Evolutionary conservation across 1,284 basidiomycete species (phyloP).

Genomic region (Pascua sp.): DNA sequence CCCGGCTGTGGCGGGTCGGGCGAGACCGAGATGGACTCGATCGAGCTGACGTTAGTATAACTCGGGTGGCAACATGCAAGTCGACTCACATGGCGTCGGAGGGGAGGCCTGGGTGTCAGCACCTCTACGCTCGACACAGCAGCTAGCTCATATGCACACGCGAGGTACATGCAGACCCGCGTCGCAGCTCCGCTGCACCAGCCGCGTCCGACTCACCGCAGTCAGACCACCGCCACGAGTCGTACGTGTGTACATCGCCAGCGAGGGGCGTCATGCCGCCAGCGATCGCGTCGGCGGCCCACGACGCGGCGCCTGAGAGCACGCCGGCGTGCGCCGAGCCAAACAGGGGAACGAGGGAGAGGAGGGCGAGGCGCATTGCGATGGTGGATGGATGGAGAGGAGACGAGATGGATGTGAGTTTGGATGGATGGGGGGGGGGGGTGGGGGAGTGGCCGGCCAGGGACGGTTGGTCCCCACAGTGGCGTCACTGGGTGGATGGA

Average conservation of each 20-base stretch:
- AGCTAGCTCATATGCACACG: neutral
- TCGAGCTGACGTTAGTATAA: constrained; percentile 34
- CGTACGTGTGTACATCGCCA: constrained; percentile 37
- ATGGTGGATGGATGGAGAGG: neutral
- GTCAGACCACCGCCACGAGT: constrained; percentile 47
- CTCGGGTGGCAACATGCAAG: neutral
- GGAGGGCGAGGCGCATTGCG: constrained; percentile 27
- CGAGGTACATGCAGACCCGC: no score
- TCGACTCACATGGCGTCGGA: constrained; percentile 44
- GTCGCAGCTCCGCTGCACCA: no score
- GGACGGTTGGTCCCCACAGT: no score
- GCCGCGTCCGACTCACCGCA: constrained; percentile 38
- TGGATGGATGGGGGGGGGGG: neutral
- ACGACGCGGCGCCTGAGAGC: constrained; percentile 28
- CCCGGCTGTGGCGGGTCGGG: constrained; percentile 49
- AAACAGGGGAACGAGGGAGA: constrained; percentile 24
- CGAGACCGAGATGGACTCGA: constrained; percentile 57
- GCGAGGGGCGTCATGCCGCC: constrained; percentile 14
- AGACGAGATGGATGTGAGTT: neutral
- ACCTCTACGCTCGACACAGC: no score
- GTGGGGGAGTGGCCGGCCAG: no score
- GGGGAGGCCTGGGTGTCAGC: constrained; percentile 35
- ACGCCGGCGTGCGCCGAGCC: constrained; percentile 24
- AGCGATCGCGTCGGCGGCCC: constrained; percentile 31
- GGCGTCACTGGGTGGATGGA: no score